Percentiles rank a stretch among this genome's conserved stretches.
Evolutionary conservation across 2,329 filamentous ascomycete genomes (phyloP).

Genomic region (Nigrograna mackinnonii): DNA sequence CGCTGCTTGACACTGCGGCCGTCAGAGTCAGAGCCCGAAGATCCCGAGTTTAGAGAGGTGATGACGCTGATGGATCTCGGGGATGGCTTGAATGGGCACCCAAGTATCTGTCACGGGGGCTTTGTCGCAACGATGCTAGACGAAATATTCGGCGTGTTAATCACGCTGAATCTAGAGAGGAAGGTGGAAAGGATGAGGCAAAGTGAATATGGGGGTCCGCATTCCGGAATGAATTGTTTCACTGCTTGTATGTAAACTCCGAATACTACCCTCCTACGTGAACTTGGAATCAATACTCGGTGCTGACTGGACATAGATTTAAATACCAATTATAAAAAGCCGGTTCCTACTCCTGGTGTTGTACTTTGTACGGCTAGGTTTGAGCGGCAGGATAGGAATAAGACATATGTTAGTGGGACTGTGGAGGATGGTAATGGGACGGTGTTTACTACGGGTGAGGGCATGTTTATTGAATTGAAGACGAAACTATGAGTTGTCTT

Average conservation of each 20-base stretch:
- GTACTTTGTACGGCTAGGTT: constrained; percentile 53
- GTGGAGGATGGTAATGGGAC: constrained; percentile 55
- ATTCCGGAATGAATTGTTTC: constrained; percentile 20
- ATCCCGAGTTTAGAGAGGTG: constrained; percentile 38
- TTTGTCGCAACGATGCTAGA: constrained; percentile 63
- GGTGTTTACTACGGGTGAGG: constrained; percentile 56
- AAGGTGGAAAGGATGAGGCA: constrained; percentile 11
- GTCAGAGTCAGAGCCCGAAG: constrained; percentile 10
- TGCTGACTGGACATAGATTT: constrained; percentile 42
- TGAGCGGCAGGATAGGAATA: constrained; percentile 56
- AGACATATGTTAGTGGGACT: constrained; percentile 54
- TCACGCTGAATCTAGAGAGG: constrained; percentile 46
- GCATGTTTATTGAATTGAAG: constrained; percentile 51
- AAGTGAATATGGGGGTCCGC: constrained; percentile 1
- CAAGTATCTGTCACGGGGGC: constrained; percentile 60
- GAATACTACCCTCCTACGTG: too few species aligned
- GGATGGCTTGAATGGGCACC: constrained; percentile 57
- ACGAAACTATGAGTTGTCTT: constrained; percentile 26
- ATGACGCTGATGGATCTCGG: constrained; percentile 51
- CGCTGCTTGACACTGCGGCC: constrained; percentile 26
- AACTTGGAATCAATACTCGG: constrained; percentile 13
- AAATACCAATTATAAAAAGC: constrained; percentile 58
- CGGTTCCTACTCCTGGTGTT: constrained; percentile 54
- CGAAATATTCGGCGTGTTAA: constrained; percentile 58
- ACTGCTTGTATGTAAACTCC: constrained; percentile 37